Base-by-base conservation (phyloP, 225 moss, liverwort and hornwort species). In the Polytrichum formosum region DNA sequence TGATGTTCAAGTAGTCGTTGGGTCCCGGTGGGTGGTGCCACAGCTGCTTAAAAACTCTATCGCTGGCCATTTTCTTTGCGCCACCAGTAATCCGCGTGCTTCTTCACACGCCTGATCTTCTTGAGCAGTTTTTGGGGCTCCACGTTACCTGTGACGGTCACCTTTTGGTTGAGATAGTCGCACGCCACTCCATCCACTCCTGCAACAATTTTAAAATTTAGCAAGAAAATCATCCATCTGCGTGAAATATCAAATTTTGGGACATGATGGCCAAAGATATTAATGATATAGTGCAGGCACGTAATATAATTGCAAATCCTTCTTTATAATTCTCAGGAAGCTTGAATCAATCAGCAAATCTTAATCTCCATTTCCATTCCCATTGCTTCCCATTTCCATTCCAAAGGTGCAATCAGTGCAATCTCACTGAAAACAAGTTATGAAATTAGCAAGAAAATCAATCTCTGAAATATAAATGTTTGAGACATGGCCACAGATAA, bases 121-220 rank as follows among this genome's bases (percentile, higher is more conserved):
- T 66, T 46, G 20, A 66, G 66, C 20, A 66, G 18, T 6, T 46
- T 18, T 20, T 66, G 18, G 30, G 66, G 66, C 30, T 66, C 46
- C 18, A 66, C 18, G 16, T 66, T 33, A 7, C 66, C 66, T 13
- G 66, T 66, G 33, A 66, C 66, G 7, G 66, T 66, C 66, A 66
- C 66, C 25, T 66, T 66, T 46, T 66, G 33, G 46, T 33, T 66
- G 8, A 4, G 1, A 18, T 20, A 18, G 66, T 66, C 66, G 16
- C 66, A 66, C 0, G 35, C 23, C 23, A 66, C 66, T 18, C 30
- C 30, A 46, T 66, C 31, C n/a, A 66, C 66, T 33, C 66, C 31
- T 66, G 66, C 66, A 33, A 18, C 35, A 29, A 66, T 33, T 18
- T 25, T 46, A 21, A 30, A 3, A 1, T 19, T 18, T 6, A 6